Conservation (phyloP, 768 basidiomycete species). For the Lepiota brunneoincarnata region DNA sequence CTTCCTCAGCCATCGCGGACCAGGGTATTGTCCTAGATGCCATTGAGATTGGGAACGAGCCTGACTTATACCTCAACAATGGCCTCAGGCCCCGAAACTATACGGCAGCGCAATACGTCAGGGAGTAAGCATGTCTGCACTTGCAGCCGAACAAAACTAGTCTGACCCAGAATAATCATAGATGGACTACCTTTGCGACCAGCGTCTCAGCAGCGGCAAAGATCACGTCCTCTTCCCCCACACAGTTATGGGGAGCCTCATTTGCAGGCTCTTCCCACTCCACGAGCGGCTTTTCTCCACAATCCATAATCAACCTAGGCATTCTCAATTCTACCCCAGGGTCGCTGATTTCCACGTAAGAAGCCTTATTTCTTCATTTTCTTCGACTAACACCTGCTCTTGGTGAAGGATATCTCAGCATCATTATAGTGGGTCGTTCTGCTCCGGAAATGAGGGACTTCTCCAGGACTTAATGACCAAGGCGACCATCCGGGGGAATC, state of each 20-base stretch:
- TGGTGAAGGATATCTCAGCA: slow-evolving; percentile 54
- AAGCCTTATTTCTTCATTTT: neutral
- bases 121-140: slow-evolving; percentile 38
- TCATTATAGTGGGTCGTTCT: slow-evolving; percentile 62
- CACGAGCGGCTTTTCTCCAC: slow-evolving; percentile 54
- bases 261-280: slow-evolving; percentile 51
- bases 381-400: neutral
- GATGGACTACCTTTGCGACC: slow-evolving; percentile 52
- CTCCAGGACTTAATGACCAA: slow-evolving; percentile 70
- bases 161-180: slow-evolving; percentile 18
- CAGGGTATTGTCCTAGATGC: slow-evolving; percentile 49
- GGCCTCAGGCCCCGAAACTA: slow-evolving; percentile 38
- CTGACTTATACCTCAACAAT: slow-evolving; percentile 51
- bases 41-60: slow-evolving; percentile 64
- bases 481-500: slow-evolving; percentile 51
- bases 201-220: slow-evolving; percentile 42
- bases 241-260: slow-evolving; percentile 45
- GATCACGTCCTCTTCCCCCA: slow-evolving; percentile 33
- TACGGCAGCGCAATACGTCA: slow-evolving; percentile 42
- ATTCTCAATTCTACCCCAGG: slow-evolving; percentile 49
- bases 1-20: slow-evolving; percentile 31
- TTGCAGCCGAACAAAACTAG: neutral
- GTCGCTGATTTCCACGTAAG: slow-evolving; percentile 50
- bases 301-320: slow-evolving; percentile 51
- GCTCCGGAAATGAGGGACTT: slow-evolving; percentile 47